Base-by-base conservation (phyloP, 805 yeast genomes). In the Wickerhamomyces subpelliculosus region DNA sequence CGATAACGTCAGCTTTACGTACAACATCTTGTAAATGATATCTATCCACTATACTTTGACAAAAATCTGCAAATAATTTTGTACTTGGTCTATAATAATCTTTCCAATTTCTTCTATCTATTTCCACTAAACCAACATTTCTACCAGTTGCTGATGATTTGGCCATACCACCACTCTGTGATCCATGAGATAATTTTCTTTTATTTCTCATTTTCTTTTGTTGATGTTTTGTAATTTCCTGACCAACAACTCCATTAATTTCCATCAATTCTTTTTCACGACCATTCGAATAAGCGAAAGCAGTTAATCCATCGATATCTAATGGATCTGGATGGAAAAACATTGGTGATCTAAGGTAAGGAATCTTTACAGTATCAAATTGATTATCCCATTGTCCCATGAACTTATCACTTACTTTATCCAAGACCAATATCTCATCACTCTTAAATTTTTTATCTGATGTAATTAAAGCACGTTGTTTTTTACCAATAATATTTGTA, bases 301-400 rank as follows among this genome's bases (percentile, higher is more conserved):
- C 61, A n/a, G 62, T 60, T 56, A 69, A 44, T 0, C 67, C 71
- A 45, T 68, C 74, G 9, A 68, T 51, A 44, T 65, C 66, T 3
- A 52, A 59, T 0, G 73, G 72, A 40, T 69, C 73, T 0, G 65
- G 64, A 38, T 68, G 74, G 45, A 69, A 69, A 39, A 68, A 67
- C 73, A 69, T 69, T 4, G 74, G 73, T 5, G 70, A 64, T 18
- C 73, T 48, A 10, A 69, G 52, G 39, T 51, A 56, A 1, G 72
- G 72, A 23, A 68, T 69, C 35, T 60, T 60, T 45, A 72, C 66
- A 3, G 62, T 46, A 2, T 48, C 56, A 48, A 69, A 67, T 42
- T 68, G 73, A 29, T 55, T 58, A 40, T 65, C 60, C 73, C 73
- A 69, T 43, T 65, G 70, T 2, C 65, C 64, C 55, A 66, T 46